These are phyloP conservation scores for Penicillium sp. DNA, from an alignment of 2,329 filamentous ascomycete genomes.

Conservation along the genomic window DNA sequence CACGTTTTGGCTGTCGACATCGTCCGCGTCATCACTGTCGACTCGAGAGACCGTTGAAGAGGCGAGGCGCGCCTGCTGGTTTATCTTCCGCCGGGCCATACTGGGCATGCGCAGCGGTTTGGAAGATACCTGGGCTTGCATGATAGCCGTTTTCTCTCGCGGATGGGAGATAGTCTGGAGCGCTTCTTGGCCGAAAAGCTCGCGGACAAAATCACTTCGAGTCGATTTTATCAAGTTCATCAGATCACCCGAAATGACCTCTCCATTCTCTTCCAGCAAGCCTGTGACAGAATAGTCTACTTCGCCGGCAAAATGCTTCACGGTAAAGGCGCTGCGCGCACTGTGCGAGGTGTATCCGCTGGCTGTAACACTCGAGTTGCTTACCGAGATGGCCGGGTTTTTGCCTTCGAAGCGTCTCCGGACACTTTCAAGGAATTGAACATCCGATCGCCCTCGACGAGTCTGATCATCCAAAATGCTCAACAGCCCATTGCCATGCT, in stretches of 20 bases:
- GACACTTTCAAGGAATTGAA: constrained; percentile 83
- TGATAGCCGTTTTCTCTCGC: constrained; percentile 79
- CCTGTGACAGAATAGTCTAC: constrained; percentile 87
- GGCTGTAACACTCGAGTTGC: constrained; percentile 69
- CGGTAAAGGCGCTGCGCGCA: constrained; percentile 71
- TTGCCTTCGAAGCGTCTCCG: constrained; percentile 91
- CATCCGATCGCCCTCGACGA: constrained; percentile 76
- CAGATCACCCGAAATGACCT: constrained; percentile 89
- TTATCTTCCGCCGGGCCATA: constrained; percentile 74
- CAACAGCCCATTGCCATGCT: constrained; percentile 84
- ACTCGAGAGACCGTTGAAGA: constrained; percentile 24
- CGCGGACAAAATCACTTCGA: constrained; percentile 79
- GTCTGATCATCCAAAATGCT: constrained; percentile 96
- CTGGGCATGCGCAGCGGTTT: constrained; percentile 90
- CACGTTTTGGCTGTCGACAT: constrained; percentile 33
- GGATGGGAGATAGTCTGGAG: constrained; percentile 91
- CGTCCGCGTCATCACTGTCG: constrained; percentile 39
- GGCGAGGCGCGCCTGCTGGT: constrained; percentile 45
- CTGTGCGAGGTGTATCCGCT: constrained; percentile 88
- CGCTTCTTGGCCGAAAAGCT: constrained; percentile 93
- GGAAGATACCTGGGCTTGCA: constrained; percentile 93
- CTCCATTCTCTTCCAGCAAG: constrained; percentile 89
- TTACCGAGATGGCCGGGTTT: constrained; percentile 80
- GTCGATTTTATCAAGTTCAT: constrained; percentile 89
- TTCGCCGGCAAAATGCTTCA: constrained; percentile 93